phyloP scores from a whole-genome alignment of 768 basidiomycete genomes.

The Xerocomus spinulosus region DNA sequence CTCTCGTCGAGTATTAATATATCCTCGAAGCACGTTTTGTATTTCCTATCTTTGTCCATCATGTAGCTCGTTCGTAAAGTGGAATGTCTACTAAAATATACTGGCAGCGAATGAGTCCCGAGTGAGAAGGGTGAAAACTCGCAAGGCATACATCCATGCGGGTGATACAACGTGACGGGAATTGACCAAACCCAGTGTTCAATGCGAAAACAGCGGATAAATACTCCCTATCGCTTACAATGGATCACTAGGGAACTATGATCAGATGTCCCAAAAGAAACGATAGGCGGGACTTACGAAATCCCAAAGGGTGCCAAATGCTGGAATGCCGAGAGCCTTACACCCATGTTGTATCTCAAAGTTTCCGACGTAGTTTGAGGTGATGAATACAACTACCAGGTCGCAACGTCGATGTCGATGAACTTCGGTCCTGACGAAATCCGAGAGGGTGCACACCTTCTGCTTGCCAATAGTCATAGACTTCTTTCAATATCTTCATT shows the following conservation, averaged over 20 bases:
- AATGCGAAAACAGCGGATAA: too few species aligned
- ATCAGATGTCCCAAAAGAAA: not conserved
- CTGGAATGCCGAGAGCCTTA: conserved; percentile 63
- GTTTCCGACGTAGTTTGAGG: conserved; percentile 78
- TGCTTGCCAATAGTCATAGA: conserved; percentile 63
- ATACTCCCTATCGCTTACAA: not conserved
- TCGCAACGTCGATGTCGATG: not conserved
- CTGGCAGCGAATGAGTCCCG: too few species aligned
- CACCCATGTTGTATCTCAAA: conserved; percentile 76
- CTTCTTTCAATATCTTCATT: conserved; percentile 71
- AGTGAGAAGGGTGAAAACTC: too few species aligned
- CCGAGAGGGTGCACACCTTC: conserved; percentile 43
- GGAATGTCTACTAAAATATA: too few species aligned
- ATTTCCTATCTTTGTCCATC: too few species aligned
- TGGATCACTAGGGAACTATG: conserved; percentile 19
- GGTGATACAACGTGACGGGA: too few species aligned
- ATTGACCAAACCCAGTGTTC: too few species aligned
- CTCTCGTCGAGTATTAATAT: not conserved
- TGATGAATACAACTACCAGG: conserved; percentile 66
- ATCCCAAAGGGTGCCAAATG: conserved; percentile 70
- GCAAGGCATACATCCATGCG: too few species aligned
- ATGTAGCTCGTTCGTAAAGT: too few species aligned
- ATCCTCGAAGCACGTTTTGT: too few species aligned
- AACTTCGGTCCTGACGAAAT: not conserved
- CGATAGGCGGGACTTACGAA: conserved; percentile 37